A percentile compares a stretch with the other conserved stretches of the same genome.
Evolutionary conservation across 176 grass and related monocot genomes (phyloP).

Genomic region (Avena insularis): DNA sequence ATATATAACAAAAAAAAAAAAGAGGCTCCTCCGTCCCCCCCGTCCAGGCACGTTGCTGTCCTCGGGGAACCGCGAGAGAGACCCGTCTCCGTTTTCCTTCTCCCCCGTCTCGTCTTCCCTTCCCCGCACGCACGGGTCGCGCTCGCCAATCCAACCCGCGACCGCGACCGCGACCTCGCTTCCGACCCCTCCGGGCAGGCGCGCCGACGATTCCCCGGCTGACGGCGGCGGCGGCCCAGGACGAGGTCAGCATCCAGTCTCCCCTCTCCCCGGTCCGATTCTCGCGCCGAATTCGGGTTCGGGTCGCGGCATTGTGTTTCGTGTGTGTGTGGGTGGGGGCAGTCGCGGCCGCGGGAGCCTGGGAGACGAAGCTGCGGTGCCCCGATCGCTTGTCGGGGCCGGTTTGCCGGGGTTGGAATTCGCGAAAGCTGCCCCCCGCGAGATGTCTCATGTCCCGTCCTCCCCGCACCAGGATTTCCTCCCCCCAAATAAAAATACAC

Average conservation of each 20-base stretch:
- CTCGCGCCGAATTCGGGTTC: constrained; percentile 27
- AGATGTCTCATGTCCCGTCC: neutral
- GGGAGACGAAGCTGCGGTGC: constrained; percentile 14
- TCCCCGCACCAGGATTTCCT: neutral
- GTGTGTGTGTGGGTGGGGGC: neutral
- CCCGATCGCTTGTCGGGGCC: constrained; percentile 46
- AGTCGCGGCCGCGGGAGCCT: constrained; percentile 9
- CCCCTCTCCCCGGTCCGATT: neutral
- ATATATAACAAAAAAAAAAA: constrained; percentile 5
- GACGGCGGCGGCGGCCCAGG: neutral
- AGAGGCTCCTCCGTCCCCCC: neutral
- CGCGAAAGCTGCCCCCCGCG: constrained; percentile 1
- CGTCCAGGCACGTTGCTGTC: constrained; percentile 23
- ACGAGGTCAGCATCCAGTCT: constrained; percentile 47
- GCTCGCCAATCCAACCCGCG: neutral
- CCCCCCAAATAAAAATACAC: too few species aligned
- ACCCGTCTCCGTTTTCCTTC: neutral
- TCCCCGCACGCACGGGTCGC: neutral
- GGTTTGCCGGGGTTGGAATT: constrained; percentile 5
- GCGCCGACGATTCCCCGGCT: neutral
- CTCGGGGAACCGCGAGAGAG: constrained; percentile 28
- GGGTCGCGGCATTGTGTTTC: neutral
- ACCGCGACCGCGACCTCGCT: neutral
- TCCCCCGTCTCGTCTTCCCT: neutral
- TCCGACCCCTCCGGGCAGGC: neutral